phyloP scores from a whole-genome alignment of 805 yeast species.

The Jamesozyma gamospora region DNA sequence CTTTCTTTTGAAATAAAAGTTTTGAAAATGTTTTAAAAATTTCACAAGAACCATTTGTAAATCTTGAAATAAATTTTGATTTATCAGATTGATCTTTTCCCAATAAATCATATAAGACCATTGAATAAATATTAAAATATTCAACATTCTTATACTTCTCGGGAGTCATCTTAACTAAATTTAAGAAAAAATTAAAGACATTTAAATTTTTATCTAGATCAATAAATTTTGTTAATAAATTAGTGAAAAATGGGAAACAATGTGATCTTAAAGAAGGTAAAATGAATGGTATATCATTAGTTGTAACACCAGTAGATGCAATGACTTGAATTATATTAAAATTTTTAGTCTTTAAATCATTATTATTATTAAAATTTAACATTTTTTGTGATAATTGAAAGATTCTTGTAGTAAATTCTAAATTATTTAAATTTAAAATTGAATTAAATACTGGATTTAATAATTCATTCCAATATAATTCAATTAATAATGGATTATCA shows the following conservation, averaged over 20 bases:
- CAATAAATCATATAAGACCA: neutral
- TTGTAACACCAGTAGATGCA: constrained; percentile 16
- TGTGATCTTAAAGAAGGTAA: neutral
- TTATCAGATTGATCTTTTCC: no score
- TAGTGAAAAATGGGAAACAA: neutral
- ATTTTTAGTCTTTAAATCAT: neutral
- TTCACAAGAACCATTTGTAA: neutral
- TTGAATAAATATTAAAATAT: constrained; percentile 3
- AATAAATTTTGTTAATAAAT: neutral
- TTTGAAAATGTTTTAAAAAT: neutral
- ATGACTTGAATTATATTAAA: constrained; percentile 14
- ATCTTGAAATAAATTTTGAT: neutral
- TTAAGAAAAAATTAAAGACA: neutral
- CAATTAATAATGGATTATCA: constrained; percentile 3
- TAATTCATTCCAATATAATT: constrained; percentile 9
- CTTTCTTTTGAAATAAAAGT: neutral
- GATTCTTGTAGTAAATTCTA: constrained; percentile 3
- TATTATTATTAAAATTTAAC: neutral
- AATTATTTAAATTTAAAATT: constrained; percentile 3
- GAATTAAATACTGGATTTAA: constrained; percentile 11
- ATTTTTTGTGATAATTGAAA: neutral
- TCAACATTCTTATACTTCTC: neutral
- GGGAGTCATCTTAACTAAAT: constrained; percentile 7
- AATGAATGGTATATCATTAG: constrained; percentile 9
- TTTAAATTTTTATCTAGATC: no score